Evolutionary conservation across 805 yeast genomes (phyloP).

Genomic region (Pichia phayaonensis): DNA sequence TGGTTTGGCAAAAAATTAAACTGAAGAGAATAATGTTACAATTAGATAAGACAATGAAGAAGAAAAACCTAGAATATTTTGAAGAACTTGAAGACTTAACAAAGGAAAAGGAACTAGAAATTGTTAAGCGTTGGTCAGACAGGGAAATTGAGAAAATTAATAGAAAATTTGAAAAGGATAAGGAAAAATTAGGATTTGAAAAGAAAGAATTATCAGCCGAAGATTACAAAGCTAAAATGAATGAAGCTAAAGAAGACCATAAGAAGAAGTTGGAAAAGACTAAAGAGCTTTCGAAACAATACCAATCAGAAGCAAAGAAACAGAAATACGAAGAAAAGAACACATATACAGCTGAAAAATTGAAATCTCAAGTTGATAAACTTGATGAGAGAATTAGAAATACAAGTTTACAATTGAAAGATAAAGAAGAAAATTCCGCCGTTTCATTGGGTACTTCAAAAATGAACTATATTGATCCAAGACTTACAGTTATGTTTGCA

Average conservation of each 20-base stretch:
- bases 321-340: slow-evolving; percentile 52
- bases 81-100: slow-evolving; percentile 59
- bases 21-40: slow-evolving; percentile 61
- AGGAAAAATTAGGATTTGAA: slow-evolving; percentile 61
- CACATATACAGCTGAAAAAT: slow-evolving; percentile 55
- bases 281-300: slow-evolving; percentile 43
- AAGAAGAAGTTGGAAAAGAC: slow-evolving; percentile 47
- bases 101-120: slow-evolving; percentile 52
- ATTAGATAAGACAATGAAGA: slow-evolving; percentile 45
- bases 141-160: slow-evolving; percentile 57
- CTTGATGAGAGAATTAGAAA: slow-evolving; percentile 63
- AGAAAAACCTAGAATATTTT: slow-evolving; percentile 51
- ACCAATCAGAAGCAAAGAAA: slow-evolving; percentile 47
- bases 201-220: slow-evolving; percentile 45
- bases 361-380: slow-evolving; percentile 62
- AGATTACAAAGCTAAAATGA: slow-evolving; percentile 44
- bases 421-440: slow-evolving; percentile 88
- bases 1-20: slow-evolving; percentile 78
- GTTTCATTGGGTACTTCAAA: slow-evolving; percentile 92
- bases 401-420: slow-evolving; percentile 70
- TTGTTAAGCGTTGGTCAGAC: slow-evolving; percentile 53
- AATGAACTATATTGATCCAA: slow-evolving; percentile 91
- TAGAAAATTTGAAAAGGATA: slow-evolving; percentile 66
- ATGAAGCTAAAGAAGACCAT: slow-evolving; percentile 47
- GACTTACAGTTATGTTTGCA: slow-evolving; percentile 82